Base-by-base conservation (phyloP, 768 basidiomycete genomes). In the Fibroporia radiculosa region DNA sequence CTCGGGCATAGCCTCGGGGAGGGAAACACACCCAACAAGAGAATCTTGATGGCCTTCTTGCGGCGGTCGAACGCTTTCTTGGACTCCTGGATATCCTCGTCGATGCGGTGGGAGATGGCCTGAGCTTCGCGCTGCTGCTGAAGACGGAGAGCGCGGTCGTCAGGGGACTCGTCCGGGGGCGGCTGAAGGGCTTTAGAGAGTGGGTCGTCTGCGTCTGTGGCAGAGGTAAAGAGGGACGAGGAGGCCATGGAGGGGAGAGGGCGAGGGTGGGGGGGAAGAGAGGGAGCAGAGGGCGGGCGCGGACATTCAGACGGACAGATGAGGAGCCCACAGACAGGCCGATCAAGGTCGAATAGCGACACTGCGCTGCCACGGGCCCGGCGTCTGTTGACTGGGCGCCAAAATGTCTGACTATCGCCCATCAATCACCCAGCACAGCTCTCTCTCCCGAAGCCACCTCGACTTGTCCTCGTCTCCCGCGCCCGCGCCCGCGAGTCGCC, bases 11-110 rank as follows among this genome's bases (percentile, higher is more conserved):
- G 16, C 11, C 11, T 13, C 16, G 34, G 14, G n/a, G n/a, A 20
- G 28, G 13, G 35, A 13, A 50, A 49, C 56, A 45, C 41, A 78
- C 79, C 79, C 32, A 80, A 60, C 2, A 82, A 59, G 28, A 82
- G 62, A 31, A 82, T 70, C 56, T 77, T 77, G 29, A 75, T 66
- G 6, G 71, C 71, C 50, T 70, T 72, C 50, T 65, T 72, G 56
- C 72, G 67, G 52, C 68, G 67, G 27, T 80, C 76, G 46, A 72
- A 52, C 11, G 58, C 56, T 52, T 69, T 73, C 57, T 69, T 74
- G 12, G 64, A 54, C 47, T 72, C 71, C 37, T 60, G 56, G 31
- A 81, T 57, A 31, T 58, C 57, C 31, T 69, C 66, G 53, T 79
- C 78, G 31, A 81, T 79, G 46, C 70, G 63, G 44, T 63, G 64